A percentile compares a stretch with the other conserved stretches of the same genome.
These are phyloP conservation scores for Coprinellus micaceus DNA, from an alignment of 768 basidiomycete genomes.

Conservation along the genomic window DNA sequence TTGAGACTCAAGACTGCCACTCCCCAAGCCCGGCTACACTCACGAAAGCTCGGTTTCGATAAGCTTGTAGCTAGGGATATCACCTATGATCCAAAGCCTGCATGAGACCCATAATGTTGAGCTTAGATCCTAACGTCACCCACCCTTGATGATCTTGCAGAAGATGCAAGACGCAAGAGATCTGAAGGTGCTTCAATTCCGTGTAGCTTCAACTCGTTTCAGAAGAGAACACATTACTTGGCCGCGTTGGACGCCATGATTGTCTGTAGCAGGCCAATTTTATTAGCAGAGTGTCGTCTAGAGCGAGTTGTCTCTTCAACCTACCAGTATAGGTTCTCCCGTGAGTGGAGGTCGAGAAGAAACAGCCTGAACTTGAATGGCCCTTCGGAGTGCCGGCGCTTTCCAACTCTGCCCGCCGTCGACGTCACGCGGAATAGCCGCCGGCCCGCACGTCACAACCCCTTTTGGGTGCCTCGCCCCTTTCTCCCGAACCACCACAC, in stretches of 20 bases:
- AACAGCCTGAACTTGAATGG: too few species aligned
- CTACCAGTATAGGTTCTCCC: not conserved
- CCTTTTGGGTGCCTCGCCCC: too few species aligned
- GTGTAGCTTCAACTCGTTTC: not conserved
- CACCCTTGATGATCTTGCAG: constrained; percentile 93
- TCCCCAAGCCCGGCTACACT: too few species aligned
- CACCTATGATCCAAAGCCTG: too few species aligned
- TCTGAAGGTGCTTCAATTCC: constrained; percentile 27
- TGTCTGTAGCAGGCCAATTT: not conserved
- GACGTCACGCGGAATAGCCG: too few species aligned
- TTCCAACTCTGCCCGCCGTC: too few species aligned
- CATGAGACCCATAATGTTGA: too few species aligned
- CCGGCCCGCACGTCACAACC: too few species aligned
- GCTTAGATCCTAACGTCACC: not conserved
- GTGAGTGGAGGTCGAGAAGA: too few species aligned
- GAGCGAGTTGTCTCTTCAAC: not conserved
- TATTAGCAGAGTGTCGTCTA: not conserved
- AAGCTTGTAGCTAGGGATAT: constrained; percentile 87
- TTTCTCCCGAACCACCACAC: too few species aligned
- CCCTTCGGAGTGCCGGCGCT: too few species aligned
- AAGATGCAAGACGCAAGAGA: constrained; percentile 73
- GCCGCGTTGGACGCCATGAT: not conserved
- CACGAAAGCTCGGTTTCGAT: constrained; percentile 71
- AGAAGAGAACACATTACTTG: not conserved
- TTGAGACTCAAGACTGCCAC: too few species aligned